phyloP scores from a whole-genome alignment of 805 yeast species.

The Saccharomycopsis microspora region DNA sequence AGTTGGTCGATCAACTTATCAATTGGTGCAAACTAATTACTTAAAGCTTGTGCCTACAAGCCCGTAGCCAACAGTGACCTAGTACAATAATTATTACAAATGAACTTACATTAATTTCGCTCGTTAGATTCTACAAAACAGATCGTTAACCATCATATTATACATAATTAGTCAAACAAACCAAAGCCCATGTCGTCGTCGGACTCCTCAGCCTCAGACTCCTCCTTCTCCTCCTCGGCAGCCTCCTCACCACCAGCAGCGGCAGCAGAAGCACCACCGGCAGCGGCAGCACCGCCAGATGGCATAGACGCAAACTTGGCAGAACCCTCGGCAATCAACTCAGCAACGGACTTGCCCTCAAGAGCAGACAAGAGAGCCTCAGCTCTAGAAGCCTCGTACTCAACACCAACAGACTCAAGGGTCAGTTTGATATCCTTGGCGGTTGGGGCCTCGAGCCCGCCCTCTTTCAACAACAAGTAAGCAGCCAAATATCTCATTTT shows the following conservation, averaged over 20 bases:
- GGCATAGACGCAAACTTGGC: conserved; percentile 96
- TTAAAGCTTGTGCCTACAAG: no score
- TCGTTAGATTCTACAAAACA: not conserved
- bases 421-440: conserved; percentile 84
- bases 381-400: conserved; percentile 84
- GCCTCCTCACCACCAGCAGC: conserved; percentile 63
- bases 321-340: conserved; percentile 90
- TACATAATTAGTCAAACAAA: conserved; percentile 82
- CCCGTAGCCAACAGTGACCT: no score
- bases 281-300: conserved; percentile 93
- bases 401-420: conserved; percentile 91
- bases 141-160: not conserved
- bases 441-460: conserved; percentile 91
- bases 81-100: no score
- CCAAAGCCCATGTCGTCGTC: conserved; percentile 85
- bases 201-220: conserved; percentile 47
- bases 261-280: conserved; percentile 59
- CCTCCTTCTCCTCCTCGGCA: conserved; percentile 58
- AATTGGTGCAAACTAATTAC: no score
- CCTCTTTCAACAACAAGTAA: conserved; percentile 94
- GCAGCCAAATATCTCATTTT: conserved; percentile 97
- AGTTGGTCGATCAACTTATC: no score
- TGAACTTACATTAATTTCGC: no score
- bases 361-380: conserved; percentile 70
- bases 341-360: conserved; percentile 87